phyloP scores from a whole-genome alignment of 495 filamentous ascomycete species.

The Pseudoneurospora amorphoporcata region DNA sequence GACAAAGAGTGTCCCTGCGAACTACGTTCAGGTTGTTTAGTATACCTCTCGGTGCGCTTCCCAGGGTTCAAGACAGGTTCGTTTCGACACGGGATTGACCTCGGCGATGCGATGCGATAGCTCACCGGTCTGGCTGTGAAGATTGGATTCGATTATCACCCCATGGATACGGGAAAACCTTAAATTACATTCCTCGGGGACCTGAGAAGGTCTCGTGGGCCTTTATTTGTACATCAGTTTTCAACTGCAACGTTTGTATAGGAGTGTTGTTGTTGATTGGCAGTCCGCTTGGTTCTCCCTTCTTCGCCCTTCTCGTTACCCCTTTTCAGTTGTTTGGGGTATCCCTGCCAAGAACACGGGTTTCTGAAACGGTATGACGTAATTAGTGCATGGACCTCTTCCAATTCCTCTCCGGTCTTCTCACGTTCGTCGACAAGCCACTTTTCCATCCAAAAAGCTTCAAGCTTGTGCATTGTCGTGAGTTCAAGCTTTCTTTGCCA shows the following conservation, averaged over 20 bases:
- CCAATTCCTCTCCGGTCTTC: neutral
- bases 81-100: neutral
- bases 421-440: neutral
- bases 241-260: neutral
- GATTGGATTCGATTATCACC: neutral
- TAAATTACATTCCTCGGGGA: neutral
- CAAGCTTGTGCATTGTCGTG: neutral
- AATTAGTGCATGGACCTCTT: neutral
- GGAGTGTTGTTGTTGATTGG: neutral
- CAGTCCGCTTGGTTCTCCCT: neutral
- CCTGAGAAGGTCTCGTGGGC: neutral
- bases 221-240: neutral
- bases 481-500: neutral
- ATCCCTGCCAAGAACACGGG: neutral
- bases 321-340: neutral
- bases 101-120: neutral
- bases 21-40: constrained; percentile 74
- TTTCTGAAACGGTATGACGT: neutral
- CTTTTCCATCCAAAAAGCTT: neutral
- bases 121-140: neutral
- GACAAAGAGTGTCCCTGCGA: constrained; percentile 87
- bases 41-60: neutral
- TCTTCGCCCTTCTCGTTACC: neutral
- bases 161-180: neutral
- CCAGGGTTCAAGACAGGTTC: neutral